Conservation (phyloP, 305 asterid species). For the Fraxinus ornus region DNA sequence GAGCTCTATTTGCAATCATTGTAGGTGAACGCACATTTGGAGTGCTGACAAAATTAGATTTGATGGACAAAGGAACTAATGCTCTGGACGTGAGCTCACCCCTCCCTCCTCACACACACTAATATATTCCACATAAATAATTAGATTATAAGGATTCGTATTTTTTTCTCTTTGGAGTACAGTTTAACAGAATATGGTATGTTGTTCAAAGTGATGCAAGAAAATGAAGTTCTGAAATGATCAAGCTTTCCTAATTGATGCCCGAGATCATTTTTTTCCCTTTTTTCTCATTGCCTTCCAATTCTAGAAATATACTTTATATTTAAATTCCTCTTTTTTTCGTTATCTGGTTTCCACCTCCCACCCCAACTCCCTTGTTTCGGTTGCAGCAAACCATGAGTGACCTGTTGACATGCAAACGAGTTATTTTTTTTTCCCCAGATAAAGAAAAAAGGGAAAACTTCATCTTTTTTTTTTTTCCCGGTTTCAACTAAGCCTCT, state of each 20-base stretch:
- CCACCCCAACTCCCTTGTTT: not conserved
- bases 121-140: not conserved
- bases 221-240: not conserved
- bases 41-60: constrained; percentile 89
- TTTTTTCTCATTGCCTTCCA: not conserved
- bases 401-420: not conserved
- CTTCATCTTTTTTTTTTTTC: not conserved
- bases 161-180: not conserved
- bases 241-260: not conserved
- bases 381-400: not conserved
- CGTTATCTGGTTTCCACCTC: not conserved
- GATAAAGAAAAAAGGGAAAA: not conserved
- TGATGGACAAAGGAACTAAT: constrained; percentile 97
- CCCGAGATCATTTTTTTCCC: not conserved
- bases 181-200: not conserved
- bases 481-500: constrained; percentile 13
- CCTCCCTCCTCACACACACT: not conserved
- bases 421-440: not conserved
- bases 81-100: constrained; percentile 69
- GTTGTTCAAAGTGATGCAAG: not conserved
- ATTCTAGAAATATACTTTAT: not conserved
- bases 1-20: constrained; percentile 18
- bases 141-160: not conserved
- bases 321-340: not conserved
- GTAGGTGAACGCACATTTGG: constrained; percentile 98